Base-by-base conservation (phyloP, 257 asterid species). In the Galeopsis tetrahit region DNA sequence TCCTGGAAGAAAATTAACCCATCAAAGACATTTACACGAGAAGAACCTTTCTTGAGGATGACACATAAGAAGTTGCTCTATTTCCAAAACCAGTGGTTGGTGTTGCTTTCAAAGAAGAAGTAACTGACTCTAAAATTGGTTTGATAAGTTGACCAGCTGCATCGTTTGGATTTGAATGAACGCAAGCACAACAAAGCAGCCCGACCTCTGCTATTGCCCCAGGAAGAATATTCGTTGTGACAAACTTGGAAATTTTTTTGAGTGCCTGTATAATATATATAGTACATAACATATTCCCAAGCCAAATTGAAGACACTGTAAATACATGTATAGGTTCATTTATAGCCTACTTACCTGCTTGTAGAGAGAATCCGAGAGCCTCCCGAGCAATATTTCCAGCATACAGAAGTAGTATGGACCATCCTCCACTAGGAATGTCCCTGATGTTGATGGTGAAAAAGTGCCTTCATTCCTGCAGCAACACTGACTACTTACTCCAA, bases 161-260 rank as follows among this genome's bases (percentile, higher is more conserved):
- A 84, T 92, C 98, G 63, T 85, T 80, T 58, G 99, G 97, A 74
- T 90, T 95, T 75, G 98, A 79, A 82, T 92, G 96, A 75, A 95
- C 90, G 79, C 97, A 95, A 55, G 99, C 99, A 86, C 98, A 87
- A 82, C 99, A 92, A 71, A 92, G 97, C 81, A 92, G 80, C 77
- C 98, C 99, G 68, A 95, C 96, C 83, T 95, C 99, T 34, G 96
- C 96, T 83, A 92, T 88, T 36, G 99, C 99, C 80, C 99, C 99
- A 69, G 97, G 98, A 83, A 95, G 97, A 83, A 95, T 90, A 87
- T 89, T 95, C 75, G 93, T 75, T 5, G 82, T 85, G 81, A 90
- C 98, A 80, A 95, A 95, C 85, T 87, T 95, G 79, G 96, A 86
- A 78, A 92, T 86, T 78, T 90, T 95, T 73, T 82, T 88, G 68